A percentile compares a stretch with the other conserved stretches of the same genome.
phyloP scores from a whole-genome alignment of 1,284 basidiomycete genomes.

The Moniliophthora roreri region DNA sequence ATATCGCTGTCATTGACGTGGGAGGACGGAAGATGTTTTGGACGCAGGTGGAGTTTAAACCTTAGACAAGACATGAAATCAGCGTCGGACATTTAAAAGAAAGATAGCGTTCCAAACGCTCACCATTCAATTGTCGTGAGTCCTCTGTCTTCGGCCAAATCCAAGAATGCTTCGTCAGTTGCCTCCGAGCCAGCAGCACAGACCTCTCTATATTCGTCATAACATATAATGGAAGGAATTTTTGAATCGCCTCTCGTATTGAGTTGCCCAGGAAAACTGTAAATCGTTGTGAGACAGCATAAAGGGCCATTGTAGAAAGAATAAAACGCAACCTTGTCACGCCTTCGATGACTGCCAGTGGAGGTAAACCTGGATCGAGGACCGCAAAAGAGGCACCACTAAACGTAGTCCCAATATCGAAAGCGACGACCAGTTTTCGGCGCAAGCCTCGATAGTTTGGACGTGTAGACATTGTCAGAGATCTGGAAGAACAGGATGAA shows the following conservation, averaged over 20 bases:
- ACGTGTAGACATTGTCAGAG: neutral
- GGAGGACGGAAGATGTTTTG: neutral
- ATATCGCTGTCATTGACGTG: neutral
- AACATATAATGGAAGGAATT: slow-evolving; percentile 57
- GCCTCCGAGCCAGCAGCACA: slow-evolving; percentile 55
- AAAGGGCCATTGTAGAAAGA: neutral
- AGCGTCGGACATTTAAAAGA: neutral
- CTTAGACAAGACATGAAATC: neutral
- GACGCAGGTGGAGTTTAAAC: slow-evolving; percentile 10
- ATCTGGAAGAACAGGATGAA: neutral
- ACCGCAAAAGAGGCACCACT: slow-evolving; percentile 18
- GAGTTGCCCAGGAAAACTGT: neutral
- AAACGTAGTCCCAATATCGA: slow-evolving; percentile 47
- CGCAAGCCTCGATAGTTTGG: neutral
- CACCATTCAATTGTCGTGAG: neutral
- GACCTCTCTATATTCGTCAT: slow-evolving; percentile 43
- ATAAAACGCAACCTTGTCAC: neutral
- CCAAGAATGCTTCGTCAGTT: slow-evolving; percentile 36
- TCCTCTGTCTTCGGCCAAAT: slow-evolving; percentile 33
- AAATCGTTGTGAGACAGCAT: neutral
- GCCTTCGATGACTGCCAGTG: slow-evolving; percentile 5
- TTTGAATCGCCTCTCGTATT: slow-evolving; percentile 40
- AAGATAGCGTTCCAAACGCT: neutral
- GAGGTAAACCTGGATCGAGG: slow-evolving; percentile 9
- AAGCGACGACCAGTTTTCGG: slow-evolving; percentile 34